Evolutionary conservation across 768 basidiomycete species (phyloP).

Genomic region (Sistotremastrum niveocremeum): DNA sequence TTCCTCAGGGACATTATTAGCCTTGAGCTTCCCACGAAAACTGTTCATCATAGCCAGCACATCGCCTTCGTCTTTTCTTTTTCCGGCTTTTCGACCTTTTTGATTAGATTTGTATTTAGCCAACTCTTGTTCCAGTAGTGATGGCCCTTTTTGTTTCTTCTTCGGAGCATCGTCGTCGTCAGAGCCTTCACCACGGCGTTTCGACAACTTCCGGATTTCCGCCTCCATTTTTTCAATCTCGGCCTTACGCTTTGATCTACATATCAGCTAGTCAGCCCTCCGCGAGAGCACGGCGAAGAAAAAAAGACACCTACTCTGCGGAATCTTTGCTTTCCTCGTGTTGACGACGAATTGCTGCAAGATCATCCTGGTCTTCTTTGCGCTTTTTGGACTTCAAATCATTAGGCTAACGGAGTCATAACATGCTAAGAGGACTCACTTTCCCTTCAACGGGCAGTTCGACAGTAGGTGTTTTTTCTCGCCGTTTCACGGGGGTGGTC

Average conservation of each 20-base stretch:
- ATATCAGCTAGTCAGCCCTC: neutral
- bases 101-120: slow-evolving; percentile 41
- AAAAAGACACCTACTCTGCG: slow-evolving; percentile 31
- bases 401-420: neutral
- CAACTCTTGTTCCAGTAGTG: slow-evolving; percentile 68
- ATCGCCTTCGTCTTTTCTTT: slow-evolving; percentile 57
- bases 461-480: no score
- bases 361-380: slow-evolving; percentile 27
- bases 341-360: slow-evolving; percentile 60
- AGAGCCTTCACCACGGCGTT: slow-evolving; percentile 39
- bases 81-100: slow-evolving; percentile 28
- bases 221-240: slow-evolving; percentile 84
- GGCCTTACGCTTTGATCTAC: slow-evolving; percentile 44
- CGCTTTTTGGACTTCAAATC: slow-evolving; percentile 4
- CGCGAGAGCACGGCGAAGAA: slow-evolving; percentile 1
- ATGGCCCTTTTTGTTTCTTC: slow-evolving; percentile 41
- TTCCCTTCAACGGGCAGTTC: no score
- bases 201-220: slow-evolving; percentile 67
- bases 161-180: slow-evolving; percentile 59
- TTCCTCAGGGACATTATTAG: slow-evolving; percentile 18
- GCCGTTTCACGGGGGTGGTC: no score
- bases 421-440: no score
- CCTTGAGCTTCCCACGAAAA: slow-evolving; percentile 60
- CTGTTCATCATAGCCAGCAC: slow-evolving; percentile 53
- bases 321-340: slow-evolving; percentile 60